These are phyloP conservation scores for Candida sp. DNA, from an alignment of 1,139 yeast species.

Conservation along the genomic window DNA sequence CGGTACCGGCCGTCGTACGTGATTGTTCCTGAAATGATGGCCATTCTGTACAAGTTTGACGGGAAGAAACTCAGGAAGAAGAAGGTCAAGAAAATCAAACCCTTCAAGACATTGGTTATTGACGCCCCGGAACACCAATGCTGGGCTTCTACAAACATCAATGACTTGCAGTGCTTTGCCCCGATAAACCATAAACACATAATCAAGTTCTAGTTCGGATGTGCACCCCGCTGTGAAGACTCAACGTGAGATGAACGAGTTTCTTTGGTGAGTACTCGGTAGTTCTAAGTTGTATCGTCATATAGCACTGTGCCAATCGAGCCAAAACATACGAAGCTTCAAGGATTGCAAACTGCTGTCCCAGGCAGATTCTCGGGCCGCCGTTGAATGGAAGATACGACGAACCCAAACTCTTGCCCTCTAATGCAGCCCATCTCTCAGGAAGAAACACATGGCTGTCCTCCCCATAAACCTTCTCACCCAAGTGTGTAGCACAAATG, in stretches of 20 bases:
- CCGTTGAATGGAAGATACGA: constrained; percentile 48
- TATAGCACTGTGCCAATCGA: constrained; percentile 25
- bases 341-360: constrained; percentile 49
- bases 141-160: constrained; percentile 10
- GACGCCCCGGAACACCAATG: constrained; percentile 17
- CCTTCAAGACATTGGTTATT: constrained; percentile 14
- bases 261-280: constrained; percentile 33
- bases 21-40: constrained; percentile 10
- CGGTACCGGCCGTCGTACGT: constrained; percentile 14
- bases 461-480: constrained; percentile 41
- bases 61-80: constrained; percentile 9
- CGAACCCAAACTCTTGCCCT: constrained; percentile 34
- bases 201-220: constrained; percentile 5
- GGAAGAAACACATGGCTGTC: constrained; percentile 49
- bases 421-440: constrained; percentile 48
- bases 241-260: constrained; percentile 38
- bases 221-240: constrained; percentile 24
- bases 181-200: constrained; percentile 4
- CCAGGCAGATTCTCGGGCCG: constrained; percentile 47
- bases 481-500: constrained; percentile 46
- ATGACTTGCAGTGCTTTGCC: constrained; percentile 12
- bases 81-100: constrained; percentile 6
- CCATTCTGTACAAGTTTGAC: constrained; percentile 9
- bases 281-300: constrained; percentile 16
- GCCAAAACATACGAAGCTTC: constrained; percentile 37